Evolutionary conservation across 768 basidiomycete genomes (phyloP), one percentile per base, ranked within the genome.

Genomic region (Mrakia frigida): DNA sequence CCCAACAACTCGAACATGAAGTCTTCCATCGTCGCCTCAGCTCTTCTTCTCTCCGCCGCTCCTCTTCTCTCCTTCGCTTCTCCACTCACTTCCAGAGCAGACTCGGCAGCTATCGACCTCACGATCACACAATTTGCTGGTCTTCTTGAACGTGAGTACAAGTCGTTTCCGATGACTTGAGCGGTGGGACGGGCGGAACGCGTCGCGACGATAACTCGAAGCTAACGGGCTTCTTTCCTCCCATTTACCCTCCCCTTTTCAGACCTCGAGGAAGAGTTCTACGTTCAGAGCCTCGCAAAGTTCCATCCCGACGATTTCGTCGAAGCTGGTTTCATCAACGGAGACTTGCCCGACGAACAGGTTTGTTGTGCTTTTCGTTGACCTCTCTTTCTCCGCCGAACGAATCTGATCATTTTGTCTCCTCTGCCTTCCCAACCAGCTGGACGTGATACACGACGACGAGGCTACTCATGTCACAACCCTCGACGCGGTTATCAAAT

Each of bases 271-370:
- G 86, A 86, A 18, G 80, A 84, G 37, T 92, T 92, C 81, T 93
- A 93, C 82, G 76, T 83, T 2, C 87, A 91, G 80, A 91, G 88
- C 23, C 84, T 92, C 33, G 72, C 82, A 18, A 90, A 89, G 80
- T 93, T 93, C 86, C 83, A 87, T 79, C 84, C 85, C 43, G 81
- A 86, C 5, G 90, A 90, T 82, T 92, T 92, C 82, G 82, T 82
- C 11, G 78, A 83, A 16, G 92, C 91, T 77, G 91, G 91, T 35
- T 92, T 90, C 83, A 77, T 86, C 10, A 86, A 86, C 14, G 84
- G 86, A 21, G 82, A 87, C 46, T 79, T 90, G 41, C 85, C 89
- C n/a, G 81, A 87, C 28, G 86, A 92, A 33, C 13, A 28, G 50
- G 50, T 59, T 23, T 71, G 77, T 50, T 23, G 77, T 41, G 74